These are phyloP conservation scores for Nemania diffusa DNA, from an alignment of 2,329 filamentous ascomycete species.

Conservation along the genomic window DNA sequence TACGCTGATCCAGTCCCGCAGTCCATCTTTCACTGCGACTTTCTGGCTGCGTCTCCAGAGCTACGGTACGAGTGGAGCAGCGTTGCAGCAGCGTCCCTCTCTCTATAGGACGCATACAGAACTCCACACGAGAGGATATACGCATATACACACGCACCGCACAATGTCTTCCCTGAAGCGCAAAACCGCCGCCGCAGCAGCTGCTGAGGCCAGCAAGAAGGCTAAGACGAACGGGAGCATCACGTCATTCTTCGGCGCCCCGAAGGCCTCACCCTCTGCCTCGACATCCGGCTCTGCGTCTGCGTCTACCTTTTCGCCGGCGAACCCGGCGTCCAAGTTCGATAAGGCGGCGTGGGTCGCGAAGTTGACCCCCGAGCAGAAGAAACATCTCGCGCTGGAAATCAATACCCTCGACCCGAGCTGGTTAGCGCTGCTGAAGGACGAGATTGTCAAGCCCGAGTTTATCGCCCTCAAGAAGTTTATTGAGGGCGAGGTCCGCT, in stretches of 20 bases:
- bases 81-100: background rate
- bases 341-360: slow-evolving; percentile 92
- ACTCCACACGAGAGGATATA: background rate
- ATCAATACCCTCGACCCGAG: slow-evolving; percentile 91
- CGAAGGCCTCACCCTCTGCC: slow-evolving; percentile 59
- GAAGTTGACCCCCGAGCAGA: slow-evolving; percentile 82
- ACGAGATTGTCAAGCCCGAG: slow-evolving; percentile 80
- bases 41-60: background rate
- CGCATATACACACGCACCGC: slow-evolving; percentile 15
- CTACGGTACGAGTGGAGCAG: slow-evolving; percentile 4
- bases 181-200: slow-evolving; percentile 64
- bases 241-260: slow-evolving; percentile 85
- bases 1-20: background rate
- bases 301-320: slow-evolving; percentile 44
- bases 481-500: slow-evolving; percentile 78
- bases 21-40: slow-evolving; percentile 16
- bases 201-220: slow-evolving; percentile 75
- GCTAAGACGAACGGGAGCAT: slow-evolving; percentile 80
- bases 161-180: slow-evolving; percentile 72
- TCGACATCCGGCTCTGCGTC: slow-evolving; percentile 38
- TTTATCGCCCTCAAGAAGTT: slow-evolving; percentile 92
- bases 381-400: slow-evolving; percentile 83
- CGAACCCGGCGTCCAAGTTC: slow-evolving; percentile 65
- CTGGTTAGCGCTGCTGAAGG: slow-evolving; percentile 90
- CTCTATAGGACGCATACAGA: background rate